Evolutionary conservation across 768 basidiomycete genomes (phyloP), one percentile per base, ranked within the genome.

Genomic region (Rhodotorula sphaerocarpa): DNA sequence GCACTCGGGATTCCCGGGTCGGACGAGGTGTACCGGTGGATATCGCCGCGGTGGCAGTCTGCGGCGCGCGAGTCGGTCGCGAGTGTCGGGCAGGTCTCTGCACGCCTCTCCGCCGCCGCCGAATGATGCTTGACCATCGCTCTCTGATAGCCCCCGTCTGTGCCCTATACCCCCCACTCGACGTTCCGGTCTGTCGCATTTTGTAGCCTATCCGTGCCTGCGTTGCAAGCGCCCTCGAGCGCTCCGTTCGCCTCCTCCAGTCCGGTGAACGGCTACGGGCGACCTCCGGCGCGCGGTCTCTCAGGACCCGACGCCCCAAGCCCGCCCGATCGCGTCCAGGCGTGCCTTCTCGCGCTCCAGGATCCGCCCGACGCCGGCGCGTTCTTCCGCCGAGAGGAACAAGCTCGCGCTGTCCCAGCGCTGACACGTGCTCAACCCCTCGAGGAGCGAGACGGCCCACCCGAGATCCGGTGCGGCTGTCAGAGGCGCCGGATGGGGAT

Each of bases 321-420:
- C 34, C 18, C 3, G 2, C 28, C 31, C 34, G 9, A 51, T 53
- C 23, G 10, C 10, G 33, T 23, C 18, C 3, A 55, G 3, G 33
- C 47, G 39, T 33, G 12, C 20, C 47, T 45, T 30, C 33, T 14
- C 30, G 42, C 25, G 3, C 28, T 52, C 63, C 7, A 59, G 3
- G 16, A 56, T 43, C 12, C 14, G n/a, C 43, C 21, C 12, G 4
- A 59, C 63, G 18, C 45, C 43, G 23, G 30, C 53, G 20, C 28
- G 20, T 42, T 64, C 63, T 5, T n/a, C 25, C 12, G 54, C 53
- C 0, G 30, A 21, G 15, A 64, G 44, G 33, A 64, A 55, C 47
- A 64, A 28, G 7, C 54, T 42, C 36, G 47, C 53, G 25, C 43
- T 51, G 18, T 56, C 58, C 48, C 59, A 65, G 54, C 58, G 51